Evolutionary conservation across 352 stramenopile genomes (phyloP).

Genomic region (Globisporangium apiculatum): DNA sequence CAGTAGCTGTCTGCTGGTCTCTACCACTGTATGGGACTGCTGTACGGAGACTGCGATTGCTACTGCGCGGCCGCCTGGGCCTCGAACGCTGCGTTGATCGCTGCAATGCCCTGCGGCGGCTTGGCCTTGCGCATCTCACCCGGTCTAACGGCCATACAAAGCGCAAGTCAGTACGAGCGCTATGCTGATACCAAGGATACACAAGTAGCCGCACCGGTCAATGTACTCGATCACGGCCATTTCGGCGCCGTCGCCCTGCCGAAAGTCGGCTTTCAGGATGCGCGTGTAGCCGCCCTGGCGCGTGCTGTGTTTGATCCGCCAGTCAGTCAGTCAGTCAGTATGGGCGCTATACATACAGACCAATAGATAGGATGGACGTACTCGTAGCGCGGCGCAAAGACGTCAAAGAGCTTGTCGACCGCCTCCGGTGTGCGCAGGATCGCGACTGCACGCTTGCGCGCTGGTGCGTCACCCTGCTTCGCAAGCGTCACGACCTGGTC

Average conservation of each 20-base stretch:
- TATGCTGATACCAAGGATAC: neutral
- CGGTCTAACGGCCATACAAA: conserved; percentile 25
- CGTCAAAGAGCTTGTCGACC: conserved; percentile 95
- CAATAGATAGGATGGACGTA: conserved; percentile 25
- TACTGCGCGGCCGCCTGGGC: conserved; percentile 14
- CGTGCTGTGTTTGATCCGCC: conserved; percentile 6
- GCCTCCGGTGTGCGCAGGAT: conserved; percentile 88
- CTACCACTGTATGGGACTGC: too few relatives aligned
- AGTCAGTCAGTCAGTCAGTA: neutral
- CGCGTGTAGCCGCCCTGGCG: conserved; percentile 94
- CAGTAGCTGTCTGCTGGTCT: too few relatives aligned
- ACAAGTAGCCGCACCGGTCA: conserved; percentile 58
- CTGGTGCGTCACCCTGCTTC: conserved; percentile 88
- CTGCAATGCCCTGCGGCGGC: conserved; percentile 49
- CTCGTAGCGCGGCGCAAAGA: conserved; percentile 93
- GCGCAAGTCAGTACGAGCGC: neutral
- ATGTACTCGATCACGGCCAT: conserved; percentile 99
- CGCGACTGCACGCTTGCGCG: conserved; percentile 70
- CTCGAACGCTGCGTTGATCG: conserved; percentile 39
- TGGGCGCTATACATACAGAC: neutral
- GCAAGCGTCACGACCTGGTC: conserved; percentile 94
- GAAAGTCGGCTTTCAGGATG: conserved; percentile 92
- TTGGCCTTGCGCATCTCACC: conserved; percentile 83
- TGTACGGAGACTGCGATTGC: neutral
- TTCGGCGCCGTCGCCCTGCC: conserved; percentile 92